A percentile compares a stretch with the other conserved stretches of the same genome.
Conservation (phyloP, 23 red algal genomes). For the Gracilaria gracilis region DNA sequence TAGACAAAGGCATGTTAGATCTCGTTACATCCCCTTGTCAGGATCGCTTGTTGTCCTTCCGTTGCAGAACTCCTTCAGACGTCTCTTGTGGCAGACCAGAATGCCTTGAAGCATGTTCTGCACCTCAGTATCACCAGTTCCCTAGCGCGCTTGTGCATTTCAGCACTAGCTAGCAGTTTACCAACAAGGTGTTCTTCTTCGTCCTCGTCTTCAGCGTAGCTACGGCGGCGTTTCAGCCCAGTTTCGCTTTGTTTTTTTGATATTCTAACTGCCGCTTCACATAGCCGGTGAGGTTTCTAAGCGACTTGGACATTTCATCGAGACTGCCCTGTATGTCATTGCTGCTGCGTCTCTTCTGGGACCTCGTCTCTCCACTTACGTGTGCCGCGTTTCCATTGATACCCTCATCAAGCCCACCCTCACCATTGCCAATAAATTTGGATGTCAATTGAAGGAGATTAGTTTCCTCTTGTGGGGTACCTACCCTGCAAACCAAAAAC, state of each 20-base stretch:
- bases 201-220: not conserved
- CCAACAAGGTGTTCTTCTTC: not conserved
- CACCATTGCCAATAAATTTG: not conserved
- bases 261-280: not conserved
- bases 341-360: not conserved
- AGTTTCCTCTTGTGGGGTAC: not conserved
- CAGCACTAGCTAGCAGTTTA: not conserved
- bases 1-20: not conserved
- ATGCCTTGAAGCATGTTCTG: not conserved
- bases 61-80: not conserved
- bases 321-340: not conserved
- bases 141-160: not conserved
- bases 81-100: not conserved
- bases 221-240: not conserved
- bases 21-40: too few relatives aligned
- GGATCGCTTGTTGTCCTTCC: not conserved
- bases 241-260: not conserved
- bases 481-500: conserved; percentile 6
- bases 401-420: not conserved
- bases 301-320: not conserved
- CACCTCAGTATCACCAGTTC: not conserved
- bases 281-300: not conserved
- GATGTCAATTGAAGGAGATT: not conserved
- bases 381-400: not conserved
- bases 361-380: not conserved